Evolutionary conservation across 768 basidiomycete genomes (phyloP).

Genomic region (Collybiopsis luxurians): DNA sequence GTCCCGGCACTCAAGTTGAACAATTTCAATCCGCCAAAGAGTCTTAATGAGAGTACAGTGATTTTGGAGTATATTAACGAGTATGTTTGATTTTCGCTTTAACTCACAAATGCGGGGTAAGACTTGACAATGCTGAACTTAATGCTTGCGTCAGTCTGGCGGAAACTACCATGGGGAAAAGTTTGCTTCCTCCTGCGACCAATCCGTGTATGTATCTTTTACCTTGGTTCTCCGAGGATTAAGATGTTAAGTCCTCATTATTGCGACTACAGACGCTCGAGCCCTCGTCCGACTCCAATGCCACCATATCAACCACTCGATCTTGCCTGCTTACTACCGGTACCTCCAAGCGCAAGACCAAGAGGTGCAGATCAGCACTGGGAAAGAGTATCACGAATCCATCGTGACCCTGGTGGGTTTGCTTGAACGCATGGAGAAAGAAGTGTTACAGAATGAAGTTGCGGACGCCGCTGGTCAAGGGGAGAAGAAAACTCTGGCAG

Average conservation of each 20-base stretch:
- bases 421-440: constrained; percentile 52
- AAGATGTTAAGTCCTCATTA: neutral
- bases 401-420: constrained; percentile 50
- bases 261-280: constrained; percentile 50
- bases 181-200: constrained; percentile 53
- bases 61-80: constrained; percentile 80
- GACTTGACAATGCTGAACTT: too few relatives aligned
- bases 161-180: constrained; percentile 40
- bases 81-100: constrained; percentile 29
- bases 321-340: constrained; percentile 74
- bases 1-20: constrained; percentile 68
- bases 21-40: constrained; percentile 50
- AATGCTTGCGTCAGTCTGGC: too few relatives aligned
- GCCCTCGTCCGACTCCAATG: constrained; percentile 65
- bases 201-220: constrained; percentile 57
- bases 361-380: constrained; percentile 46
- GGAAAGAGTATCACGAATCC: constrained; percentile 51
- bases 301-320: constrained; percentile 60
- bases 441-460: constrained; percentile 28
- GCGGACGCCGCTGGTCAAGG: constrained; percentile 40
- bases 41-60: constrained; percentile 77
- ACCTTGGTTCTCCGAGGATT: constrained; percentile 1
- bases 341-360: constrained; percentile 68
- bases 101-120: neutral
- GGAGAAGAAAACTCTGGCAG: constrained; percentile 32